These are phyloP conservation scores for Cymbopogon flexuosus DNA, from an alignment of 202 grass and related monocot genomes.

Conservation along the genomic window DNA sequence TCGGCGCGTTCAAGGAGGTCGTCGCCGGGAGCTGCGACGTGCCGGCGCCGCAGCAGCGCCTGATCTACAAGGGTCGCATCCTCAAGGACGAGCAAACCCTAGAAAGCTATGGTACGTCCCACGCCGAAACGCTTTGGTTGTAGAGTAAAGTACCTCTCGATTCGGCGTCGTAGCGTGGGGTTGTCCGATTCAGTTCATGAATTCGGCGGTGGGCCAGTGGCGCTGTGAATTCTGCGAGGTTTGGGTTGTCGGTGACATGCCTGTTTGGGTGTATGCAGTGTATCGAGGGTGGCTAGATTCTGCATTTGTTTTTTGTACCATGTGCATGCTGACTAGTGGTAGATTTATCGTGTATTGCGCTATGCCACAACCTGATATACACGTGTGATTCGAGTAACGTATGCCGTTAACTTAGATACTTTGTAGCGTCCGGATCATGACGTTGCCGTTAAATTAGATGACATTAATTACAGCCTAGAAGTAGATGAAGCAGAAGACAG, in stretches of 20 bases:
- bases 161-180: neutral
- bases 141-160: neutral
- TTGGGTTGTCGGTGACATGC: neutral
- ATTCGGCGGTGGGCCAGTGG: constrained; percentile 2
- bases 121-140: neutral
- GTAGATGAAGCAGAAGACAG: neutral
- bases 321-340: neutral
- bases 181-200: neutral
- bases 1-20: constrained; percentile 68
- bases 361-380: neutral
- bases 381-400: neutral
- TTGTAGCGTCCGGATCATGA: neutral
- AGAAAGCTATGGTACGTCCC: constrained; percentile 76
- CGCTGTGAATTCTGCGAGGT: neutral
- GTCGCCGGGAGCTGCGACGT: constrained; percentile 73
- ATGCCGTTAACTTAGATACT: neutral
- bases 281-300: neutral
- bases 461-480: neutral
- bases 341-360: neutral
- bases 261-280: neutral
- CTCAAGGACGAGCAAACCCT: constrained; percentile 98
- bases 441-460: neutral
- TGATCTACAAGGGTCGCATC: constrained; percentile 99
- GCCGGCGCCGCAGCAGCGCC: constrained; percentile 75
- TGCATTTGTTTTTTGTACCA: neutral